Percentiles rank a stretch among this genome's conserved stretches.
These are phyloP conservation scores for Beauveria asiatica DNA, from an alignment of 2,329 filamentous ascomycete genomes.

Conservation along the genomic window DNA sequence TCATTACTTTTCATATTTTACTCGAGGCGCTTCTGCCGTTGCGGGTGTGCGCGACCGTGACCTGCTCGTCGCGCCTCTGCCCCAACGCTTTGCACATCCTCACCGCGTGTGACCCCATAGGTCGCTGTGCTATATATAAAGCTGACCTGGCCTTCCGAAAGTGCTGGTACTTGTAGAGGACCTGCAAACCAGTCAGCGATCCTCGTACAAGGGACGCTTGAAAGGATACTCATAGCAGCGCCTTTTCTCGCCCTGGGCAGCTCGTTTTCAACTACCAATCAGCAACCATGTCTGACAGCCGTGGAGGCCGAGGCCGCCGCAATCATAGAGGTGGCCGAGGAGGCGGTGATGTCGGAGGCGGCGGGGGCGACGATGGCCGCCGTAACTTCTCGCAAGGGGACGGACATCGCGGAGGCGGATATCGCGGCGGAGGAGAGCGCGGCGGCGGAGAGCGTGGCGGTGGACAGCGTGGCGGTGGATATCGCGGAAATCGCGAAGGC, in stretches of 20 bases:
- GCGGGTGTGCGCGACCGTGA: too few species aligned
- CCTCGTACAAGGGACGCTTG: too few species aligned
- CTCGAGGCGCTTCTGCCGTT: too few species aligned
- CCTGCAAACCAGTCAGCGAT: too few species aligned
- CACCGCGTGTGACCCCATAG: too few species aligned
- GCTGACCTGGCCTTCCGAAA: too few species aligned
- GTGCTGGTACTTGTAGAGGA: too few species aligned
- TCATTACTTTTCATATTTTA: not conserved
- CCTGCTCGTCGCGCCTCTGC: too few species aligned
- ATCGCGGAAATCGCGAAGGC: not conserved
- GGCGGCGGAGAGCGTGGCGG: conserved; percentile 13
- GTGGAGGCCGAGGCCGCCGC: not conserved
- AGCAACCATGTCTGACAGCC: not conserved
- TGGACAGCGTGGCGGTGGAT: not conserved
- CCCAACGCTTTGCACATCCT: too few species aligned
- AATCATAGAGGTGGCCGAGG: not conserved
- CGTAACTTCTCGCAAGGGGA: too few species aligned
- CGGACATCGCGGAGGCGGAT: too few species aligned
- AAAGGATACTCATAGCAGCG: not conserved
- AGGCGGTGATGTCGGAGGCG: not conserved
- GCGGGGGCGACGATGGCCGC: not conserved
- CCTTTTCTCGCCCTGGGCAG: not conserved
- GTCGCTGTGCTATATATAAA: too few species aligned
- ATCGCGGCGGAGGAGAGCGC: not conserved
- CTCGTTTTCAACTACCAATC: not conserved